Base-by-base conservation (phyloP, 345 rosid genomes). In the Geranium rotundifolium region DNA sequence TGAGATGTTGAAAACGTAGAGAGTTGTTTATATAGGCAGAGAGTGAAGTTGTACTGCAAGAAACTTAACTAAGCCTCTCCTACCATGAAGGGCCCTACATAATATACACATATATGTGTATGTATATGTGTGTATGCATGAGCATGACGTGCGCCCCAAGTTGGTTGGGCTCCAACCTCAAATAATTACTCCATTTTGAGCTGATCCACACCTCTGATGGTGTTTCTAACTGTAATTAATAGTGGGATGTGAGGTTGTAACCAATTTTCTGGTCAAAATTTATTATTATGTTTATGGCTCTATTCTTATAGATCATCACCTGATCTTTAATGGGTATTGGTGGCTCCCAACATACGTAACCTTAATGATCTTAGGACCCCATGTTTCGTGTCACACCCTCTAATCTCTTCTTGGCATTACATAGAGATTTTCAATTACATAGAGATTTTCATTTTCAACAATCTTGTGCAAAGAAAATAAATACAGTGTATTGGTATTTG, bases 91-190 rank as follows among this genome's bases (percentile, higher is more conserved):
- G 27, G 27, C 27, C 27, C 27, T 23, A 23, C 27, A 23, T 23
- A 23, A 23, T 2, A 23, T 23, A 23, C 27, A 23, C 27, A 23
- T 23, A 23, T 23, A 23, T 23, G 27, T 23, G 27, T 23, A 23
- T 23, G 27, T 23, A 23, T 23, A 23, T 23, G 27, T 23, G 27
- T 23, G 27, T 23, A 23, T 23, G 27, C 27, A 23, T 23, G 58
- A 72, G 84, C 80, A 80, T 81, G 82, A 81, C 79, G 84, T 83
- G 81, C 71, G 62, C 63, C 75, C 68, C 79, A 73, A 83, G 76
- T 77, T 71, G 82, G 79, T 74, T 75, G 41, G 41, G 41, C 41
- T 34, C 41, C 7, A 34, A 8, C 73, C 68, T 69, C 67, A 66
- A 69, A 65, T 72, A 49, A 68, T 57, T 62, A 13, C 63, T 56